These are phyloP conservation scores for Viola odorata DNA, from an alignment of 345 rosid genomes.

Conservation along the genomic window DNA sequence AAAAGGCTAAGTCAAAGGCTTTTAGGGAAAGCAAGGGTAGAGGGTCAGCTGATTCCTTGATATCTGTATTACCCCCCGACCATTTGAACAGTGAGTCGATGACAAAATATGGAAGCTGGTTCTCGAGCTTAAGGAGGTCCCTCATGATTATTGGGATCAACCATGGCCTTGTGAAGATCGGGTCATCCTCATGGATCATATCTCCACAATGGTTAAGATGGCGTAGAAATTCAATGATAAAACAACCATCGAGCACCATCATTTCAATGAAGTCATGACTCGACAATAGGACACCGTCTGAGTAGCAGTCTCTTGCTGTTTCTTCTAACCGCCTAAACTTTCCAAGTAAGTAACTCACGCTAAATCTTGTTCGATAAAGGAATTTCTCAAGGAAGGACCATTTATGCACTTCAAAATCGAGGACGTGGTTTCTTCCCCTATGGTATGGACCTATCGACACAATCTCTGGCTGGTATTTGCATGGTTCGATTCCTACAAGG, in stretches of 20 bases:
- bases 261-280: conserved; percentile 10
- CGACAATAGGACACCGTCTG: background rate
- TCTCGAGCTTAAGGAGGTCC: conserved; percentile 21
- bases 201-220: conserved; percentile 10
- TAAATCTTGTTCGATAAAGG: conserved; percentile 4
- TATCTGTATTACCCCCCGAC: background rate
- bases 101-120: conserved; percentile 21
- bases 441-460: conserved; percentile 23
- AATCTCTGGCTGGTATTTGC: conserved; percentile 8
- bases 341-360: background rate
- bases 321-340: background rate
- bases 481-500: background rate
- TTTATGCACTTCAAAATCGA: conserved; percentile 8
- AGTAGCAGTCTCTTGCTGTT: background rate
- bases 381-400: conserved; percentile 10
- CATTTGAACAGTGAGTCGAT: conserved; percentile 1
- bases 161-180: conserved; percentile 13
- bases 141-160: conserved; percentile 14
- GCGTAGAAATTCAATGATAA: conserved; percentile 12
- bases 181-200: background rate
- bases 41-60: background rate
- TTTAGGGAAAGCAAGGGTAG: conserved; percentile 14
- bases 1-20: conserved; percentile 2
- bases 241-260: conserved; percentile 27
- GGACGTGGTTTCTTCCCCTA: conserved; percentile 3